Percentiles rank a stretch among this genome's conserved stretches.
phyloP scores from a whole-genome alignment of 768 basidiomycete species.

The Hypholoma fasciculare region DNA sequence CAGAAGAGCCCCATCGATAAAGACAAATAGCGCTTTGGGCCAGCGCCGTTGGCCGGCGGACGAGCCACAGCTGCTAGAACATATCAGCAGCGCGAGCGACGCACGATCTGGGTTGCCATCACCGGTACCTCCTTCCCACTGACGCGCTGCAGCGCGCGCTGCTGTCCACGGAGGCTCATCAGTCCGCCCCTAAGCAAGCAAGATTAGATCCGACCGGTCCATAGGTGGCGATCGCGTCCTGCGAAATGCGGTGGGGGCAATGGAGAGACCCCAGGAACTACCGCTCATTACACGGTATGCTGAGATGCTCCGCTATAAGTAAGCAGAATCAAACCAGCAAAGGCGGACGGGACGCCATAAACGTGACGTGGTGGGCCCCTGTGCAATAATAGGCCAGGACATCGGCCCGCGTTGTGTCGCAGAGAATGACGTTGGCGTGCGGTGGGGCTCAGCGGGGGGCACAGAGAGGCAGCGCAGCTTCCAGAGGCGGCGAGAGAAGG shows the following conservation, averaged over 20 bases:
- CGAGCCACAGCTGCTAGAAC: background rate
- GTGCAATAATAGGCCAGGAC: slow-evolving; percentile 10
- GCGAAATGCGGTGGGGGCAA: background rate
- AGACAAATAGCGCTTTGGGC: background rate
- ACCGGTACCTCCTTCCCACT: background rate
- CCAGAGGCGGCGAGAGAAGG: slow-evolving; percentile 4
- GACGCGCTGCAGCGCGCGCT: background rate
- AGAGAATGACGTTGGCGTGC: background rate
- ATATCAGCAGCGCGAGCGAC: background rate
- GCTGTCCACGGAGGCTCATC: background rate
- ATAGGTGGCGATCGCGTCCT: background rate
- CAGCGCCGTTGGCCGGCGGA: background rate
- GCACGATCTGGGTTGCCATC: background rate
- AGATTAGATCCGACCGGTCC: slow-evolving; percentile 4
- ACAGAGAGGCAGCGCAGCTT: background rate
- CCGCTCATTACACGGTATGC: background rate
- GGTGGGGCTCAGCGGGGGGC: background rate
- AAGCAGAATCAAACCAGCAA: slow-evolving; percentile 1
- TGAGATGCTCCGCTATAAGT: background rate
- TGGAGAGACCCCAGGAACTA: background rate
- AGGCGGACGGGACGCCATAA: background rate
- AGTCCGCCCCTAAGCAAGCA: background rate
- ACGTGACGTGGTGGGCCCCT: slow-evolving; percentile 1
- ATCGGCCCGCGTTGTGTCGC: slow-evolving; percentile 2
- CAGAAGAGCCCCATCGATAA: background rate